Conservation (phyloP, 116 monocot species). For the Dioscorea cayenensis region DNA sequence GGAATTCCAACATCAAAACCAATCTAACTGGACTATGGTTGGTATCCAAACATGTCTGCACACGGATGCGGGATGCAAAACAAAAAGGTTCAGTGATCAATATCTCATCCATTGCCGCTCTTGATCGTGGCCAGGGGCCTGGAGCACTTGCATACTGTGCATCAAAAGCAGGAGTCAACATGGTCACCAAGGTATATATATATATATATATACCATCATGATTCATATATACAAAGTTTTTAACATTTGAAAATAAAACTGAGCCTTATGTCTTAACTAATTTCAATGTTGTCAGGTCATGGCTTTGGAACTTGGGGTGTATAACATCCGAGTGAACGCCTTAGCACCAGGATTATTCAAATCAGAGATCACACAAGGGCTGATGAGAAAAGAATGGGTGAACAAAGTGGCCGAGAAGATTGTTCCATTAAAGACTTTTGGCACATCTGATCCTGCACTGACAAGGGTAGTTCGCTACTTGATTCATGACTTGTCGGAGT, state of each 20-base stretch:
- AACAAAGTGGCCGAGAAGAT: constrained; percentile 33
- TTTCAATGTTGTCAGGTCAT: constrained; percentile 25
- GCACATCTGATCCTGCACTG: constrained; percentile 44
- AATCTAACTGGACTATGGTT: constrained; percentile 52
- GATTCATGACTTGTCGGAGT: constrained; percentile 48
- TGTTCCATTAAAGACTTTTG: constrained; percentile 29
- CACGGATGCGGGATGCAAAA: constrained; percentile 26
- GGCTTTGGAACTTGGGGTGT: constrained; percentile 50
- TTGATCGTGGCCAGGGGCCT: constrained; percentile 26
- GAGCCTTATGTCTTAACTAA: too few relatives aligned
- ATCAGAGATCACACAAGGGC: constrained; percentile 55
- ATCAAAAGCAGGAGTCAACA: constrained; percentile 36
- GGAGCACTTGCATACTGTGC: constrained; percentile 33
- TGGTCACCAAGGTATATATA: constrained; percentile 27
- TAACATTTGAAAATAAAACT: too few relatives aligned
- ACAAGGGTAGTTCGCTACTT: constrained; percentile 48
- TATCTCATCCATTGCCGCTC: constrained; percentile 40
- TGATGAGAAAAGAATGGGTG: constrained; percentile 53
- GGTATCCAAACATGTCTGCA: constrained; percentile 40
- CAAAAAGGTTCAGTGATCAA: constrained; percentile 41
- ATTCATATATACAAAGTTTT: neutral
- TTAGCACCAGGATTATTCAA: constrained; percentile 68
- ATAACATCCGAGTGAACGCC: constrained; percentile 53
- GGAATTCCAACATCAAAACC: constrained; percentile 24
- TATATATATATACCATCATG: too few relatives aligned